Conservation (phyloP, 2,329 filamentous ascomycete species). For the Xylariales sp. region DNA sequence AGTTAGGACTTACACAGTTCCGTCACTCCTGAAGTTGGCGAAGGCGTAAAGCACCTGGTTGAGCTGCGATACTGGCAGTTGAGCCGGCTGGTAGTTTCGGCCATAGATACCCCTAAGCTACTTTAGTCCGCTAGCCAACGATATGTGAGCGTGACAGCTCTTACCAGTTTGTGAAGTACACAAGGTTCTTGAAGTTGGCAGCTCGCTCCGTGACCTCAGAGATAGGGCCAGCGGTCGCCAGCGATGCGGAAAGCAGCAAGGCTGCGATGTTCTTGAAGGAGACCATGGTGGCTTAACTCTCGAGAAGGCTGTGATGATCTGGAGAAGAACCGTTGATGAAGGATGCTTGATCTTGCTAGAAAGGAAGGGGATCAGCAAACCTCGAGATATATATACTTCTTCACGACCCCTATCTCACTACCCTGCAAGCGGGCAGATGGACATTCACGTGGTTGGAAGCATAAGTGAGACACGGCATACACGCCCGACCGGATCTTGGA, state of each 20-base stretch:
- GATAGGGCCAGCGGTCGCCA: constrained; percentile 42
- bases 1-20: constrained; percentile 70
- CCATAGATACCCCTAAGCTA: constrained; percentile 74
- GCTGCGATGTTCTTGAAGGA: constrained; percentile 43
- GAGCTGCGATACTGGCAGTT: constrained; percentile 75
- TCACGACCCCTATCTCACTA: constrained; percentile 26
- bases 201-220: constrained; percentile 41
- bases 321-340: constrained; percentile 21
- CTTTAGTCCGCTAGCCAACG: constrained; percentile 23
- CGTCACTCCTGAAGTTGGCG: constrained; percentile 77
- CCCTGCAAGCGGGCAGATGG: constrained; percentile 9
- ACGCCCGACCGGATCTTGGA: constrained; percentile 25
- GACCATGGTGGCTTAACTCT: constrained; percentile 43
- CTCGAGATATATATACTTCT: constrained; percentile 35
- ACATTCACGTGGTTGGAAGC: constrained; percentile 42
- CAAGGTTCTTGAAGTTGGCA: constrained; percentile 56
- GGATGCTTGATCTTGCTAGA: constrained; percentile 21
- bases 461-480: constrained; percentile 27
- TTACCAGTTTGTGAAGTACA: constrained; percentile 64
- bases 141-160: constrained; percentile 15
- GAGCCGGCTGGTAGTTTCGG: constrained; percentile 76
- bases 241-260: constrained; percentile 44
- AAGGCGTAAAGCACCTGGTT: constrained; percentile 87
- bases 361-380: constrained; percentile 27
- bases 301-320: constrained; percentile 18